phyloP scores from a whole-genome alignment of 371 early-diverging fungal genomes.

The Lichtheimia ornata region DNA sequence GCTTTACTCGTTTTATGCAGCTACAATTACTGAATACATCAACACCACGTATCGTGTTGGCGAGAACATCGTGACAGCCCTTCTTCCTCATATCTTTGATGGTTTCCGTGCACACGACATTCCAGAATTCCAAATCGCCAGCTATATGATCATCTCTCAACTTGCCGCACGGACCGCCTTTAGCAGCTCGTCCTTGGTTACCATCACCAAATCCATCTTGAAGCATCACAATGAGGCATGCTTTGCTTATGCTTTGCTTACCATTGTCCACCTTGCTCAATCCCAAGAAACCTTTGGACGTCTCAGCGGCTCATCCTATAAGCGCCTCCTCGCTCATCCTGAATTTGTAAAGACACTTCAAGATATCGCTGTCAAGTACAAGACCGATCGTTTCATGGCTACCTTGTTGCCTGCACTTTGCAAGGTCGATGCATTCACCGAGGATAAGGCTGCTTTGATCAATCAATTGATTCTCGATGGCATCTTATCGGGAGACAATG shows the following conservation, averaged over 20 bases:
- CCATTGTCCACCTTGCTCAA: conserved; percentile 67
- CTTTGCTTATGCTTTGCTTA: conserved; percentile 52
- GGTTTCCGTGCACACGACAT: conserved; percentile 45
- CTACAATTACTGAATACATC: conserved; percentile 63
- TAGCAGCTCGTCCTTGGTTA: conserved; percentile 47
- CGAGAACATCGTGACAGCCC: conserved; percentile 43
- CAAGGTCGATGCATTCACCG: conserved; percentile 23
- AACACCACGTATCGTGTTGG: conserved; percentile 48
- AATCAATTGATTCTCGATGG: conserved; percentile 41
- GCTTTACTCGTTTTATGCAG: conserved; percentile 69
- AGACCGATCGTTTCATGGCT: conserved; percentile 54
- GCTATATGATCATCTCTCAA: conserved; percentile 73
- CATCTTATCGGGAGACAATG: conserved; percentile 44
- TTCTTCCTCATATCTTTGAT: conserved; percentile 65
- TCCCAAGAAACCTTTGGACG: conserved; percentile 55
- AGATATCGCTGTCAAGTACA: conserved; percentile 53
- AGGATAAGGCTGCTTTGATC: conserved; percentile 37
- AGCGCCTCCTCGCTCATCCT: conserved; percentile 30
- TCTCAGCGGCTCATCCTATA: conserved; percentile 47
- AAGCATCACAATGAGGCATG: conserved; percentile 29
- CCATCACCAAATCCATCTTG: conserved; percentile 48
- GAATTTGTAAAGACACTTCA: conserved; percentile 35
- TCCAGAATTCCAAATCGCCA: conserved; percentile 60
- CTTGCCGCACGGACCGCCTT: conserved; percentile 56
- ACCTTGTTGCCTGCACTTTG: conserved; percentile 36